phyloP scores from a whole-genome alignment of 331 rosid genomes.

The Cydonia oblonga region DNA sequence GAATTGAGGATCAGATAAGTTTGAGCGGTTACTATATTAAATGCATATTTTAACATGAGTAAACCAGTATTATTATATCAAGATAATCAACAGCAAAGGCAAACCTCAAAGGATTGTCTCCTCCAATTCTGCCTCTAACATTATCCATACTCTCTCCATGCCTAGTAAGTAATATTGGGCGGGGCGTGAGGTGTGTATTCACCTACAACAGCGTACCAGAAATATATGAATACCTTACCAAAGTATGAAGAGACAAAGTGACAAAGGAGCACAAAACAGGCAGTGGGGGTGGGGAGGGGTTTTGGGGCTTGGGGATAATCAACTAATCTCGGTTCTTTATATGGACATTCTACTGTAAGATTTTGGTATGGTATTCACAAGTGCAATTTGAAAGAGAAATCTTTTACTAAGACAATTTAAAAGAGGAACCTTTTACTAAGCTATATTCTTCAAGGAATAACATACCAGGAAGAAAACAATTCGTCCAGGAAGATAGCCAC shows the following conservation, averaged over 20 bases:
- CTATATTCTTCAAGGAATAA: constrained; percentile 7
- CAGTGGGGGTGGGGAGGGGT: background rate
- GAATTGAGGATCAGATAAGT: background rate
- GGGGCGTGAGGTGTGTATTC: constrained; percentile 96
- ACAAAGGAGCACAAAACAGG: background rate
- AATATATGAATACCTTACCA: background rate
- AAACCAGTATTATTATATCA: background rate
- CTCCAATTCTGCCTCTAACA: constrained; percentile 21
- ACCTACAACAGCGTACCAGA: constrained; percentile 37
- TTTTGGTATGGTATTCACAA: background rate
- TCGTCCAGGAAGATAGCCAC: constrained; percentile 99
- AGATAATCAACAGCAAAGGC: background rate
- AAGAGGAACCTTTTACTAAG: too few species aligned
- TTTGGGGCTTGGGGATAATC: background rate
- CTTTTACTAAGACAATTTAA: background rate
- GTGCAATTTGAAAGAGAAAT: background rate
- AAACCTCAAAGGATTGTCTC: constrained; percentile 69
- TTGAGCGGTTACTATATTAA: background rate
- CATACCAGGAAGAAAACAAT: constrained; percentile 95
- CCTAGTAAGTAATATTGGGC: constrained; percentile 93
- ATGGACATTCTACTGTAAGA: background rate
- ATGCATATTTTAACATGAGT: background rate
- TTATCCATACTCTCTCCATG: constrained; percentile 98
- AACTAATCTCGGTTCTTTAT: background rate
- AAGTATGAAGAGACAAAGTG: background rate